phyloP scores from a whole-genome alignment of 306 rosid species.

The Delonix regia region DNA sequence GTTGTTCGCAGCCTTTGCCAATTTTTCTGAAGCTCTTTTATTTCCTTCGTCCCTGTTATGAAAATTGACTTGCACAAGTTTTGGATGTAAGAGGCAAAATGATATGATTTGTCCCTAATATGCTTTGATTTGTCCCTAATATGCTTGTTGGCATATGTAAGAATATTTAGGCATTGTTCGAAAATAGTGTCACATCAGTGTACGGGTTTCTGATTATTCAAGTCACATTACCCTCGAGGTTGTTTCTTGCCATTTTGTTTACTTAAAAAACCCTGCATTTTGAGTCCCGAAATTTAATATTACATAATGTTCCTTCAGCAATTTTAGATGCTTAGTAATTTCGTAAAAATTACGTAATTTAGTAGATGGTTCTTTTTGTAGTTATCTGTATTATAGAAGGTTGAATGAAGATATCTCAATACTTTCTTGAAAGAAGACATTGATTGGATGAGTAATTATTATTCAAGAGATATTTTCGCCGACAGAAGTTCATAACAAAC shows the following conservation, averaged over 20 bases:
- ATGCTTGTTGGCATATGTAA: slow-evolving; percentile 18
- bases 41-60: not conserved
- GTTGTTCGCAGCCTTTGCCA: slow-evolving; percentile 25
- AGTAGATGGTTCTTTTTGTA: not conserved
- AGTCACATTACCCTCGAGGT: not conserved
- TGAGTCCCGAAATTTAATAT: too few relatives aligned
- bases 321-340: not conserved
- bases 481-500: too few relatives aligned
- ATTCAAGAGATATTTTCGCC: too few relatives aligned
- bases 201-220: not conserved
- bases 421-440: too few relatives aligned
- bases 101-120: not conserved
- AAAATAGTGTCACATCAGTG: not conserved
- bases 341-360: not conserved
- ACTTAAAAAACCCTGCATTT: too few relatives aligned
- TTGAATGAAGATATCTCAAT: too few relatives aligned
- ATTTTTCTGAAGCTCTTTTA: not conserved
- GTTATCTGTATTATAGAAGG: too few relatives aligned
- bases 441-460: too few relatives aligned
- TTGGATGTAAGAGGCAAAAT: not conserved
- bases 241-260: not conserved
- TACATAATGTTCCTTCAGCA: not conserved
- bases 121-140: not conserved
- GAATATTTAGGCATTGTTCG: slow-evolving; percentile 7
- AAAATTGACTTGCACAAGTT: slow-evolving; percentile 9